Percentiles rank a stretch among this genome's conserved stretches.
phyloP scores from a whole-genome alignment of 805 yeast genomes.

The Schwanniomyces occidentalis region DNA sequence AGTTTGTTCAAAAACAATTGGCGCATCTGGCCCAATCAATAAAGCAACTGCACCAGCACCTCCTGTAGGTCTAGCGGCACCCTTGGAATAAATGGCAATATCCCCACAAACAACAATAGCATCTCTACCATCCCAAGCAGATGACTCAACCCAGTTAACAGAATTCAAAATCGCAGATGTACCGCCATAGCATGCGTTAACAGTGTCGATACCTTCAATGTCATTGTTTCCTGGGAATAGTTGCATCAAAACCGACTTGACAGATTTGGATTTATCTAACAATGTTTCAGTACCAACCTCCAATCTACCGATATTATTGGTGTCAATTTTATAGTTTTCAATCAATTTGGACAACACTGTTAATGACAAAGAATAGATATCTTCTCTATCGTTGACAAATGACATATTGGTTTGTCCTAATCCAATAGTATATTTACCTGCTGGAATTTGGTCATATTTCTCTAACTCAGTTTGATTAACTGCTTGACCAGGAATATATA shows the following conservation, averaged over 20 bases:
- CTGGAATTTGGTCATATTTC: conserved; percentile 76
- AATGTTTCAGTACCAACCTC: conserved; percentile 99
- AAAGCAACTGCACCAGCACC: conserved; percentile 98
- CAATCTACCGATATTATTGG: conserved; percentile 80
- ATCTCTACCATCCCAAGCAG: conserved; percentile 97
- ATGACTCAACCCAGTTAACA: conserved; percentile 93
- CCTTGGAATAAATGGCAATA: conserved; percentile 95
- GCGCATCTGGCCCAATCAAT: conserved; percentile 96
- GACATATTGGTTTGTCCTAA: conserved; percentile 98
- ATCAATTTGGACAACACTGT: conserved; percentile 82
- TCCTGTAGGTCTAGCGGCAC: conserved; percentile 99
- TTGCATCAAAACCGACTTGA: conserved; percentile 94
- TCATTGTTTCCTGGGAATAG: conserved; percentile 86
- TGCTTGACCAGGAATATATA: conserved; percentile 70
- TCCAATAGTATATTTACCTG: conserved; percentile 98
- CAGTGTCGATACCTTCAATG: conserved; percentile 92
- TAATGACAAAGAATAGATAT: conserved; percentile 89
- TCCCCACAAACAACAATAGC: conserved; percentile 98
- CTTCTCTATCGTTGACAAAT: conserved; percentile 96
- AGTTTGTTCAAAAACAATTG: conserved; percentile 83
- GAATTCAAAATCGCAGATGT: conserved; percentile 93
- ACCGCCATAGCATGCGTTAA: conserved; percentile 99
- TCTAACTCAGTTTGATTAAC: conserved; percentile 91
- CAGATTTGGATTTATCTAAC: conserved; percentile 94
- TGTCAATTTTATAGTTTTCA: conserved; percentile 80